Evolutionary conservation across 441 rosid genomes (phyloP).

Genomic region (Gossypium aridum): DNA sequence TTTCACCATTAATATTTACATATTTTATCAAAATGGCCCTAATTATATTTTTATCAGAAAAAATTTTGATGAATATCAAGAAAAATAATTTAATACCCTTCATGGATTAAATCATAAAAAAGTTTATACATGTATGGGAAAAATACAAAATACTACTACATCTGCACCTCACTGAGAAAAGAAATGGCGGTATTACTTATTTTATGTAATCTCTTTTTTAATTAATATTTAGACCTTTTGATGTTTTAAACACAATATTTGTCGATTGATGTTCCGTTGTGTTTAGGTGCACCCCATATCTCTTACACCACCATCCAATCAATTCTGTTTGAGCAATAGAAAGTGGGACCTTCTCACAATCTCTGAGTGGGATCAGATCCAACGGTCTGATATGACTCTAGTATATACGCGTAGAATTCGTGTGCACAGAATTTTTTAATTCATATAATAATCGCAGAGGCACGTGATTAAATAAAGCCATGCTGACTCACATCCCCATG

Average conservation of each 20-base stretch:
- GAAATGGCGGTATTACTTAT: not conserved
- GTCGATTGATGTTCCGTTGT: not conserved
- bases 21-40: too few species aligned
- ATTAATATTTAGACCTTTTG: not conserved
- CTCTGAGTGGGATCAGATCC: not conserved
- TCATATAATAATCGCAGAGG: not conserved
- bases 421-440: not conserved
- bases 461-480: not conserved
- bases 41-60: too few species aligned
- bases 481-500: not conserved
- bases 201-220: not conserved
- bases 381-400: not conserved
- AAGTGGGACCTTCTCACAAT: not conserved
- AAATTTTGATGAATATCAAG: too few species aligned
- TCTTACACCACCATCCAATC: not conserved
- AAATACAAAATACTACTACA: not conserved
- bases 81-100: not conserved
- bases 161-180: not conserved
- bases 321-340: not conserved
- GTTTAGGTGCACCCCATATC: constrained; percentile 3
- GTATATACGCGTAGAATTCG: constrained; percentile 1
- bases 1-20: too few species aligned
- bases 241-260: not conserved
- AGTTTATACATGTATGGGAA: not conserved
- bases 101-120: not conserved